Conservation (phyloP, 768 basidiomycete genomes). For the Gautieria morchelliformis region DNA sequence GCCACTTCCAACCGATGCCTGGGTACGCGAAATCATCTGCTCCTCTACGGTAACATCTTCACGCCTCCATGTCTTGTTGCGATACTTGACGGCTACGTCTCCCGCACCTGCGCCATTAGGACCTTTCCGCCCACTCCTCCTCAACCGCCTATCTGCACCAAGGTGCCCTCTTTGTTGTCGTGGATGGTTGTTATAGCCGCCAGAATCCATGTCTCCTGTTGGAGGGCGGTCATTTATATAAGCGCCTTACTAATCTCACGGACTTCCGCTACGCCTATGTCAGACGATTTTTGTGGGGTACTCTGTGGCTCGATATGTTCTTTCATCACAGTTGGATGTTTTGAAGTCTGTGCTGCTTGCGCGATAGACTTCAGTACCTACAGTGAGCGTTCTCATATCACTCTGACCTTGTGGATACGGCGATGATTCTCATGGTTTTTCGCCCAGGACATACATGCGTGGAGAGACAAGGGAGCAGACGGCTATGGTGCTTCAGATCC, state of each 20-base stretch:
- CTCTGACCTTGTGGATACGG: background rate
- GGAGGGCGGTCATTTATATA: no score
- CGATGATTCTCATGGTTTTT: background rate
- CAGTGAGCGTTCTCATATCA: background rate
- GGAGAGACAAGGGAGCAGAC: background rate
- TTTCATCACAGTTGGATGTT: background rate
- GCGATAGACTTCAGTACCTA: background rate
- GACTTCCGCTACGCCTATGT: background rate
- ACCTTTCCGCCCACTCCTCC: background rate
- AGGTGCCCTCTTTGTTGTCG: background rate
- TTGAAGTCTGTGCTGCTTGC: background rate
- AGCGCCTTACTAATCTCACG: background rate
- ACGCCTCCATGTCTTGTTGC: background rate
- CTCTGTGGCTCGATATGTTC: background rate
- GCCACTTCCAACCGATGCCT: background rate
- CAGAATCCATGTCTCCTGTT: background rate
- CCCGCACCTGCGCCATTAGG: background rate
- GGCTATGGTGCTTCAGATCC: background rate
- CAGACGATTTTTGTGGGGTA: background rate
- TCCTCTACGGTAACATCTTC: background rate
- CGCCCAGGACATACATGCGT: background rate
- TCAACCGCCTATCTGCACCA: background rate
- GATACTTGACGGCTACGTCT: background rate
- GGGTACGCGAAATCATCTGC: background rate
- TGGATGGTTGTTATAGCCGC: background rate